Evolutionary conservation across 768 basidiomycete species (phyloP).

Genomic region (Tephrocybe sp.): DNA sequence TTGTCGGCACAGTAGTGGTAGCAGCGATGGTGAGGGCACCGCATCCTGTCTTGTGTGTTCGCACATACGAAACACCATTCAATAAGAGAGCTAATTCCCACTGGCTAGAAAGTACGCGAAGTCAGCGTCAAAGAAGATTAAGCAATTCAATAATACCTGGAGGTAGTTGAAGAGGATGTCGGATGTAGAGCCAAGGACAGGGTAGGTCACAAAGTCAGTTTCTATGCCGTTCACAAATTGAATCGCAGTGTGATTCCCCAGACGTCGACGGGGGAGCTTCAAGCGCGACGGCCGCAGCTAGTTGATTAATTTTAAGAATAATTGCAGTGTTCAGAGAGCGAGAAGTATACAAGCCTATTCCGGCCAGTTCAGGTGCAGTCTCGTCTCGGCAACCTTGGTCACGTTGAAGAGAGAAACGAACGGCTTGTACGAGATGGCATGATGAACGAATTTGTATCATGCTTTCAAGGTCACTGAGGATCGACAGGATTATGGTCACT

Average conservation of each 20-base stretch:
- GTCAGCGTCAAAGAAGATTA: neutral
- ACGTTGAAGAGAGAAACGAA: conserved; percentile 79
- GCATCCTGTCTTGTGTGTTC: conserved; percentile 59
- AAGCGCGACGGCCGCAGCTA: conserved; percentile 59
- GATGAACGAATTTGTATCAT: conserved; percentile 60
- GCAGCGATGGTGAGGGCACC: conserved; percentile 42
- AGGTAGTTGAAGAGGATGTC: conserved; percentile 52
- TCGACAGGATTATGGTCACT: no score
- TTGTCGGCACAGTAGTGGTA: conserved; percentile 22
- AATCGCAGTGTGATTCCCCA: conserved; percentile 56
- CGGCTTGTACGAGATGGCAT: conserved; percentile 74
- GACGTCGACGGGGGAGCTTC: conserved; percentile 55
- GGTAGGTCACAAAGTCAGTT: conserved; percentile 45
- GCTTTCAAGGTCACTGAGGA: no score
- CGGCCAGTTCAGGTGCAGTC: conserved; percentile 51
- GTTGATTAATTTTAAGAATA: conserved; percentile 41
- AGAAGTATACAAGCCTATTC: conserved; percentile 57
- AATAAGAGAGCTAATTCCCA: conserved; percentile 49
- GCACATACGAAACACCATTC: conserved; percentile 62
- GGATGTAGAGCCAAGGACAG: conserved; percentile 38
- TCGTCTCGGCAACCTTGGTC: conserved; percentile 58
- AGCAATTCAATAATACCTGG: conserved; percentile 22
- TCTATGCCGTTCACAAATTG: conserved; percentile 67
- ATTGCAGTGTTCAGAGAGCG: neutral
- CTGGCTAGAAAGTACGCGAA: conserved; percentile 36